These are phyloP conservation scores for Millerozyma miso DNA, from an alignment of 805 yeast genomes.

Conservation along the genomic window DNA sequence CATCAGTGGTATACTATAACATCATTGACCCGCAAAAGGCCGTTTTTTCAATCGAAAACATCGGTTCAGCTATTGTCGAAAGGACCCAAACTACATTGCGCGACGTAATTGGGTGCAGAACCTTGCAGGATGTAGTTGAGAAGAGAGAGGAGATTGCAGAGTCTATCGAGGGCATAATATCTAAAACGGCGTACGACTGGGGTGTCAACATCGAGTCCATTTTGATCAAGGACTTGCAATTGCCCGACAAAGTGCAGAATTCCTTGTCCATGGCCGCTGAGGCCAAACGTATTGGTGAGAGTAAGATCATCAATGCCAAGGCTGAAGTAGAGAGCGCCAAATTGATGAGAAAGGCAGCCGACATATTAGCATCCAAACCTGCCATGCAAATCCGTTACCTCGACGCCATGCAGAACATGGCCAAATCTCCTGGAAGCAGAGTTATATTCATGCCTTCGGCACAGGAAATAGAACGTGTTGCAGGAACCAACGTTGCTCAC, in stretches of 20 bases:
- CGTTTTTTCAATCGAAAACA: conserved; percentile 50
- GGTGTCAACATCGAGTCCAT: conserved; percentile 67
- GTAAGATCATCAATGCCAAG: conserved; percentile 68
- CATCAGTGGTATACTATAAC: conserved; percentile 65
- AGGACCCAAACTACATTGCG: conserved; percentile 71
- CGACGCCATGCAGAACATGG: conserved; percentile 77
- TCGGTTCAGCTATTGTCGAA: conserved; percentile 54
- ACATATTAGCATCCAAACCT: conserved; percentile 65
- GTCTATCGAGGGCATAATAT: conserved; percentile 56
- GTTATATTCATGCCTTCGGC: conserved; percentile 70
- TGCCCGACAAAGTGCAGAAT: conserved; percentile 51
- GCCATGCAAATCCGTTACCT: conserved; percentile 77
- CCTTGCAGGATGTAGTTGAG: conserved; percentile 67
- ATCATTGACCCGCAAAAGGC: conserved; percentile 67
- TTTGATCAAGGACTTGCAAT: conserved; percentile 59
- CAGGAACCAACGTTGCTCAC: conserved; percentile 18
- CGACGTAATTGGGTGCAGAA: conserved; percentile 65
- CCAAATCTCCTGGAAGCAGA: conserved; percentile 55
- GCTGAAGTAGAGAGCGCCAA: conserved; percentile 76
- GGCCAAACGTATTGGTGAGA: conserved; percentile 71
- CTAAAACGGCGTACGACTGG: conserved; percentile 63
- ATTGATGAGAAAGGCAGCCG: conserved; percentile 75
- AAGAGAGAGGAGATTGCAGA: conserved; percentile 68
- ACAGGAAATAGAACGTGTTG: conserved; percentile 38
- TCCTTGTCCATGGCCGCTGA: conserved; percentile 72